A percentile compares a stretch with the other conserved stretches of the same genome.
phyloP scores from a whole-genome alignment of 108 stramenopile species.

The Ochromonas danica region DNA sequence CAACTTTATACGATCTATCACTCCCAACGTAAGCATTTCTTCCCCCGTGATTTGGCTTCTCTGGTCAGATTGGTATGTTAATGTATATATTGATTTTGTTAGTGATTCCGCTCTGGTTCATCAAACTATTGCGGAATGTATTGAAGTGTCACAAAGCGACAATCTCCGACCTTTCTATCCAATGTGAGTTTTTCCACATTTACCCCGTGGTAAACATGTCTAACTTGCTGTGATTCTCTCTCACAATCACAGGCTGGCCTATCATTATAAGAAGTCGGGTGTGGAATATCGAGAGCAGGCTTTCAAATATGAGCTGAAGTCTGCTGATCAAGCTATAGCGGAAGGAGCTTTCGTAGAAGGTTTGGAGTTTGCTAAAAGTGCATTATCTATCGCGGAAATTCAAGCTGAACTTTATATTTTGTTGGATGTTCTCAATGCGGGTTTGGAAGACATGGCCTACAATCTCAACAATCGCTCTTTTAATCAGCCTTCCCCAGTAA shows the following conservation, averaged over 20 bases:
- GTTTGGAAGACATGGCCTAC: not conserved
- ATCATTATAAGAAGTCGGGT: not conserved
- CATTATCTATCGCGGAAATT: not conserved
- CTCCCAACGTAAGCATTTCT: not conserved
- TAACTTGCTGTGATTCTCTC: no score
- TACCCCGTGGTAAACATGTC: no score
- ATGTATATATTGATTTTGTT: not conserved
- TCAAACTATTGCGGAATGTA: not conserved
- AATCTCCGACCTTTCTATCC: not conserved
- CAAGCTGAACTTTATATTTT: not conserved
- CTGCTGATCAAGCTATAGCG: conserved; percentile 11
- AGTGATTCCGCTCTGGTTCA: not conserved
- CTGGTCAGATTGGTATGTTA: not conserved
- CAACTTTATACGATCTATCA: not conserved
- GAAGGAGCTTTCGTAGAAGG: not conserved
- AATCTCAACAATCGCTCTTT: no score
- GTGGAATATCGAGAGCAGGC: not conserved
- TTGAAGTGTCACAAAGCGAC: not conserved
- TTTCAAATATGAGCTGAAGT: conserved; percentile 11
- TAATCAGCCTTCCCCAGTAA: no score
- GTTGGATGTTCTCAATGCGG: not conserved
- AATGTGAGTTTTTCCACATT: not conserved
- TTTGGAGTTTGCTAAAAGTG: not conserved
- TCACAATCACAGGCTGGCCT: no score
- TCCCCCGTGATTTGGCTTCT: not conserved